Evolutionary conservation across 495 filamentous ascomycete genomes (phyloP), one percentile per base, ranked within the genome.

Genomic region (Daldinia vernicosa): DNA sequence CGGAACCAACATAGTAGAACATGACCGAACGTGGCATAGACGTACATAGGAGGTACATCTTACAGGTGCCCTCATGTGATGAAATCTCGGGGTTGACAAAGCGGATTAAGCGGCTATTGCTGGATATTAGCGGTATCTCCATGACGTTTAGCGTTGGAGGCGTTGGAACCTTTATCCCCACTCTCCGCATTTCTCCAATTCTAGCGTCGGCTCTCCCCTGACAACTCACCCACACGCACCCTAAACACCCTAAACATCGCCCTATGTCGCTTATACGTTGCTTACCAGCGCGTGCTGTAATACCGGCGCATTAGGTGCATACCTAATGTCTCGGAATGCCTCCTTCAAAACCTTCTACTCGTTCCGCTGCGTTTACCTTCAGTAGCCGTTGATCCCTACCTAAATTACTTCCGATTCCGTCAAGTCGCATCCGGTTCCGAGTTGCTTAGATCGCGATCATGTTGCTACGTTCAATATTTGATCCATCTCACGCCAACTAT

Each of bases 341-440:
- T 24, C 43, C 43, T 47, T 14, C 14, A 0, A 47, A 47, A 4
- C 9, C 22, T 47, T 24, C 8, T 47, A 47, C 19, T 2, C 17
- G 19, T 71, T 71, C 69, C 69, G 69, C 63, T 57, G 47, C 39
- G 53, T 68, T 66, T 68, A 69, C 74, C 71, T 74, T 17, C 65
- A 53, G 57, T 74, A 74, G 67, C 71, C 67, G 74, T 53, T 24
- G 19, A 12, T 54, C 54, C 4, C 56, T 66, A 69, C 14, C 15
- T 69, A 15, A 52, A 33, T 14, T 59, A 28, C 35, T 35, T 47
- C 50, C 54, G 60, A 45, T 24, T 54, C 19, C 15, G 17, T 37
- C 24, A 33, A 33, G 8, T 51, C 24, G 8, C 15, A 28, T 54
- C 43, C 43, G 19, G 9, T 24, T 37, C 47, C 39, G 33, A 33